Evolutionary conservation across 192 early-diverging fungal species (phyloP), one percentile per base, ranked within the genome.

Genomic region (Coemansia sp.): DNA sequence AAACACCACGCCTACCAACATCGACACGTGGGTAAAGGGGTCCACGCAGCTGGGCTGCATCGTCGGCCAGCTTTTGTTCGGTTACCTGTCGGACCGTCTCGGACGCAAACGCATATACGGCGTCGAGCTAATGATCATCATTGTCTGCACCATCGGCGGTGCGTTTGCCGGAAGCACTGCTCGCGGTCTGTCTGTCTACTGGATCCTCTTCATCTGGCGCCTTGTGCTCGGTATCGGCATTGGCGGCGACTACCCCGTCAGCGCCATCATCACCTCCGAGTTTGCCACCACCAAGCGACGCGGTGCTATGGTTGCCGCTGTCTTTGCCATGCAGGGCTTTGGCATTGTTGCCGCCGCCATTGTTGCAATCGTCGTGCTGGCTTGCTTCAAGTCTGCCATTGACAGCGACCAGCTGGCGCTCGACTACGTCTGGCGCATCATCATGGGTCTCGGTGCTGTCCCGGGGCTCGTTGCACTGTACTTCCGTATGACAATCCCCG

Each of bases 291-390:
- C 87, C 66, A 85, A 88, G 58, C 85, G 88, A 73, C 89, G 95
- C 61, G 95, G 95, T 60, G 91, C 90, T 73, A 92, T 97, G 92
- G 90, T 96, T 79, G 88, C 89, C 24, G 87, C 89, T 41, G 93
- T 95, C 33, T 97, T 95, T 82, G 91, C 93, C 59, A 94, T 97
- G 93, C 93, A 95, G 69, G 95, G 93, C 43, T 86, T 97, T 71
- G 95, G 95, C 56, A 92, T 92, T 64, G 71, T 97, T 11, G 75
- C 91, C 46, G 92, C 92, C 46, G 86, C 90, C 63, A 66, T 94
- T 45, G 90, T 94, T 52, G 86, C 89, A 36, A 66, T 94, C 14
- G 74, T 90, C 61, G 83, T 88, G 21, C 79, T 93, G 34, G 86
- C 88, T 15, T 88, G 84, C 56, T 92, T 91, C 87, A 83, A 92